Evolutionary conservation across 179 eudicot genomes (phyloP).

Genomic region (Nepenthes alata): DNA sequence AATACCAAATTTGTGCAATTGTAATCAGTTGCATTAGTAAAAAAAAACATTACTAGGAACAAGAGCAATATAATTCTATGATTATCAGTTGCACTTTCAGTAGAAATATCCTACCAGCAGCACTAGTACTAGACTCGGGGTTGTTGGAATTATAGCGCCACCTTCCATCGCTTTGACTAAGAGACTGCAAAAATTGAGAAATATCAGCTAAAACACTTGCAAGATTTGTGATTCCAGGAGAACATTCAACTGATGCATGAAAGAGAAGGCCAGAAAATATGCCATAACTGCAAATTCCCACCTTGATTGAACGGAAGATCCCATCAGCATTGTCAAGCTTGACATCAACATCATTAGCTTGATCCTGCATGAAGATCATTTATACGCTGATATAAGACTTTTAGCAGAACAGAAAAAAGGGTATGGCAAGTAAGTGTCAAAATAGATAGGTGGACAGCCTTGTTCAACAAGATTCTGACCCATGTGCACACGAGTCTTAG

Average conservation of each 20-base stretch:
- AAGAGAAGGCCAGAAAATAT: background rate
- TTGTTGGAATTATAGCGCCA: conserved; percentile 83
- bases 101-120: conserved; percentile 58
- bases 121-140: conserved; percentile 76
- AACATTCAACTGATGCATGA: background rate
- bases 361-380: conserved; percentile 29
- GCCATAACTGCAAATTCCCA: conserved; percentile 14
- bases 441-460: background rate
- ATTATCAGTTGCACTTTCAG: background rate
- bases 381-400: background rate
- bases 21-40: too few species aligned
- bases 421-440: background rate
- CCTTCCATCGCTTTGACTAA: conserved; percentile 93
- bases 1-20: too few species aligned
- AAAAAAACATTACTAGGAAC: background rate
- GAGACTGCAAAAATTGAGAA: conserved; percentile 42
- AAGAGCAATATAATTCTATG: background rate
- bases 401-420: too few species aligned
- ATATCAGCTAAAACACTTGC: conserved; percentile 11
- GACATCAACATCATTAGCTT: conserved; percentile 48
- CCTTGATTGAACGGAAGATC: conserved; percentile 73
- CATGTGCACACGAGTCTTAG: too few species aligned
- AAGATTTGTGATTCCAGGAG: background rate
- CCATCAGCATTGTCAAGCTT: conserved; percentile 50
- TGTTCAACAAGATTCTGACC: too few species aligned